Evolutionary conservation across 352 stramenopile species (phyloP).

Genomic region (Phytophthora citricola): DNA sequence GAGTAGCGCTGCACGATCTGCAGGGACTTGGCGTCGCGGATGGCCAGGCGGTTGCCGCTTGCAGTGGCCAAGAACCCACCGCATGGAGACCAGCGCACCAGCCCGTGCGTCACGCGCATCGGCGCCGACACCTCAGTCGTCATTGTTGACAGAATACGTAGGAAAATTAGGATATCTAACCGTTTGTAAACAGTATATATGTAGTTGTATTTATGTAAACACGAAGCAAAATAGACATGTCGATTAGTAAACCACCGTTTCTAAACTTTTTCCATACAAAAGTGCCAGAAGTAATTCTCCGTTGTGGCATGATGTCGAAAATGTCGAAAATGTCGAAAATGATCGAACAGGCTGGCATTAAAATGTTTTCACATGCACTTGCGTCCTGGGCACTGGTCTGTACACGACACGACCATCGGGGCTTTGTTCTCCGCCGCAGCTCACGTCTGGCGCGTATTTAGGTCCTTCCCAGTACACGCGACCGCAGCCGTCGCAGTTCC

Average conservation of each 20-base stretch:
- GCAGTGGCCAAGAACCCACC: conserved; percentile 60
- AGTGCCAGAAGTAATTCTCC: too few species aligned
- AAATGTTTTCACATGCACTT: too few species aligned
- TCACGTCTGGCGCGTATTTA: conserved; percentile 61
- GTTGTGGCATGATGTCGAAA: too few species aligned
- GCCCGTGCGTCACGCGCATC: conserved; percentile 55
- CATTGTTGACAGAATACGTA: not conserved
- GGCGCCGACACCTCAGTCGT: conserved; percentile 54
- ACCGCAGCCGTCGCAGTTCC: conserved; percentile 57
- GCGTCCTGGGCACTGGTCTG: conserved; percentile 26
- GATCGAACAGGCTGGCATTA: too few species aligned
- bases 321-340: too few species aligned
- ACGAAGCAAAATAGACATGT: too few species aligned
- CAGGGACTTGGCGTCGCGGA: conserved; percentile 58
- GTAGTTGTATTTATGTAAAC: too few species aligned
- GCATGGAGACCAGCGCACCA: conserved; percentile 78
- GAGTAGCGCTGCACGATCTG: conserved; percentile 77
- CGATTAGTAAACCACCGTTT: too few species aligned
- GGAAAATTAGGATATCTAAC: not conserved
- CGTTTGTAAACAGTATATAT: too few species aligned
- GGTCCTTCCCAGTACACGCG: conserved; percentile 80
- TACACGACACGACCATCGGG: conserved; percentile 28
- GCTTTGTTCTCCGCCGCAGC: not conserved
- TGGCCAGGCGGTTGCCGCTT: conserved; percentile 56
- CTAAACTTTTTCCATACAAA: too few species aligned